Evolutionary conservation across 2,329 filamentous ascomycete species (phyloP).

Genomic region (Paramyrothecium sp.): DNA sequence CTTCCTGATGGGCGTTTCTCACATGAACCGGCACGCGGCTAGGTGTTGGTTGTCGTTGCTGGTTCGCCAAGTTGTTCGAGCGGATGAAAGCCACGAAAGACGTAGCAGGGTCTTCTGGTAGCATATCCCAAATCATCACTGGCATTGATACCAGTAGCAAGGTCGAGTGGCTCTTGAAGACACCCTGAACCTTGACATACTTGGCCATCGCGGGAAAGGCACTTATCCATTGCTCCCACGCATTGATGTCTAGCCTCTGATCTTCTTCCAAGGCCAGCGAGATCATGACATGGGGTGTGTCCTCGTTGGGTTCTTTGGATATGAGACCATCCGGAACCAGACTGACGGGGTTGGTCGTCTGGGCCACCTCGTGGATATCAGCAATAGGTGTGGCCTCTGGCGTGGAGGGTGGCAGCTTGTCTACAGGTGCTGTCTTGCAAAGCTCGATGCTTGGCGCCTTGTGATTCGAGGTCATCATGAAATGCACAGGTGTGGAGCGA

Average conservation of each 20-base stretch:
- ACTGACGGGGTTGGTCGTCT: constrained; percentile 20
- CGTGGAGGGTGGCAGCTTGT: constrained; percentile 21
- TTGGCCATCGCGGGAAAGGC: constrained; percentile 57
- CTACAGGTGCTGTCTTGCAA: constrained; percentile 30
- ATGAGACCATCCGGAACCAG: constrained; percentile 22
- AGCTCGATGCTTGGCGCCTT: constrained; percentile 58
- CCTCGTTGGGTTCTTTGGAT: constrained; percentile 47
- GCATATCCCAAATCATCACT: constrained; percentile 58
- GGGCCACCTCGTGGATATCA: constrained; percentile 18
- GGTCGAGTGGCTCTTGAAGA: constrained; percentile 62
- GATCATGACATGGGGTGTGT: constrained; percentile 60
- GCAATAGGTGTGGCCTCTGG: constrained; percentile 16
- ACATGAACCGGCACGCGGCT: constrained; percentile 19
- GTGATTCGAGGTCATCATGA: constrained; percentile 63
- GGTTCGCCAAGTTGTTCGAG: constrained; percentile 51
- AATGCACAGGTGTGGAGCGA: constrained; percentile 58
- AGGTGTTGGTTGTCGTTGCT: constrained; percentile 20
- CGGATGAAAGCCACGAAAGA: constrained; percentile 59
- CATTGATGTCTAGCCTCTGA: constrained; percentile 54
- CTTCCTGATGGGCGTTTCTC: constrained; percentile 15
- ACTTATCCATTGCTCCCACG: constrained; percentile 57
- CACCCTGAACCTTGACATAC: constrained; percentile 59
- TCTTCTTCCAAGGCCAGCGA: constrained; percentile 58
- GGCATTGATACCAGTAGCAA: constrained; percentile 57
- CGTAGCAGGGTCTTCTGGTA: constrained; percentile 56